These are phyloP conservation scores for Furcasterigmium furcatum DNA, from an alignment of 2,329 filamentous ascomycete genomes.

Conservation along the genomic window DNA sequence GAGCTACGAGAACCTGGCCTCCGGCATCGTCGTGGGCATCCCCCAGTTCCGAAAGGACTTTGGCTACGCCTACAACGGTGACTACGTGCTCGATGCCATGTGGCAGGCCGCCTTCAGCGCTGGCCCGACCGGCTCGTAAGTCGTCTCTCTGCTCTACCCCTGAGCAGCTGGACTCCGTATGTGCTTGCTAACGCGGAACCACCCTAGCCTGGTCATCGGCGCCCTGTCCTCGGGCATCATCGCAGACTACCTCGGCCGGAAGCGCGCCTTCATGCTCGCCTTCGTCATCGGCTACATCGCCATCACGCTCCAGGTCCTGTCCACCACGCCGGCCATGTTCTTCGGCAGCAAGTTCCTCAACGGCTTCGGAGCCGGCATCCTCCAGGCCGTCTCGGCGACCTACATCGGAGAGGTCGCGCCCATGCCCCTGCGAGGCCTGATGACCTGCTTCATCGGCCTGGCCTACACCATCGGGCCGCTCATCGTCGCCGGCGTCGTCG, in stretches of 20 bases:
- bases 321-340: conserved; percentile 32
- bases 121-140: conserved; percentile 30
- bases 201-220: not conserved
- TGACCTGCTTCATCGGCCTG: conserved; percentile 21
- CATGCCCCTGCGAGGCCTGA: conserved; percentile 18
- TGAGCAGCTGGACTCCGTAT: not conserved
- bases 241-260: not conserved
- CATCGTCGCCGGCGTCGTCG: conserved; percentile 22
- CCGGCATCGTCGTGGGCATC: conserved; percentile 34
- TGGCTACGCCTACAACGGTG: conserved; percentile 29
- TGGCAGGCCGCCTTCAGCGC: conserved; percentile 40
- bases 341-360: conserved; percentile 37
- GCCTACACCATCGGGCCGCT: conserved; percentile 24
- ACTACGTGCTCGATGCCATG: conserved; percentile 32
- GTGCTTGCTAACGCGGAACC: conserved; percentile 5
- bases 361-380: conserved; percentile 27
- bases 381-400: conserved; percentile 17
- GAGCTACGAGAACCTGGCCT: conserved; percentile 35
- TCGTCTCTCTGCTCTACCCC: not conserved
- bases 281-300: conserved; percentile 30
- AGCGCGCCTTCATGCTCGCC: conserved; percentile 21
- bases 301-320: conserved; percentile 33
- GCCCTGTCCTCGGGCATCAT: not conserved
- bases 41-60: no score
- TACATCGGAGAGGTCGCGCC: conserved; percentile 24